A percentile compares a stretch with the other conserved stretches of the same genome.
Conservation (phyloP, 352 stramenopile species). For the Pythium sukuiense region DNA sequence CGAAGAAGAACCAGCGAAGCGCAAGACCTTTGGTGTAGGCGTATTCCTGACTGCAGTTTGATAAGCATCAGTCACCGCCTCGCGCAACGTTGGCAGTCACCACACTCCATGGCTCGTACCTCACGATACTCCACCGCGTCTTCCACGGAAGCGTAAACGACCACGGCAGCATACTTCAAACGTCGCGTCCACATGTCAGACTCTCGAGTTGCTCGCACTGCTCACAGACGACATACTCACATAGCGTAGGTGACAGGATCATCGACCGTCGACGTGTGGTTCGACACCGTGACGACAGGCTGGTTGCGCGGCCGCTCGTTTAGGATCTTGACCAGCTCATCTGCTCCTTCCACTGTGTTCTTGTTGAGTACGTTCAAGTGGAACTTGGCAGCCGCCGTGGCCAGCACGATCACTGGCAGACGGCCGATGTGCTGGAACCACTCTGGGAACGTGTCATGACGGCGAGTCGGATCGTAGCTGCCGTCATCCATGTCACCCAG, state of each 20-base stretch:
- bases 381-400: not conserved
- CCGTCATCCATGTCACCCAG: not conserved
- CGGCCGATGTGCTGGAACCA: not conserved
- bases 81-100: not conserved
- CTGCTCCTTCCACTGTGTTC: not conserved
- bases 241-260: not conserved
- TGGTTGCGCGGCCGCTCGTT: not conserved
- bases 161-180: conserved; percentile 69
- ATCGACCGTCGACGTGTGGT: not conserved
- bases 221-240: conserved; percentile 1
- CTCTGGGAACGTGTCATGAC: not conserved
- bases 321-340: not conserved
- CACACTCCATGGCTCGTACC: conserved; percentile 37
- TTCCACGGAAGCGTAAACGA: conserved; percentile 54
- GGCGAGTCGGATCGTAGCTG: not conserved
- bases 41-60: conserved; percentile 68
- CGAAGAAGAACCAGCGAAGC: conserved; percentile 62
- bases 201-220: too few relatives aligned
- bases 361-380: not conserved
- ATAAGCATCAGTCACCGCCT: not conserved
- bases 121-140: conserved; percentile 74
- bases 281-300: not conserved
- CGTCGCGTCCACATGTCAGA: too few relatives aligned
- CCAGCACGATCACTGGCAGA: not conserved
- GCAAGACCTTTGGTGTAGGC: conserved; percentile 67